Conservation (phyloP, 1,139 yeast species). For the Blastobotrys buckinghamii region DNA sequence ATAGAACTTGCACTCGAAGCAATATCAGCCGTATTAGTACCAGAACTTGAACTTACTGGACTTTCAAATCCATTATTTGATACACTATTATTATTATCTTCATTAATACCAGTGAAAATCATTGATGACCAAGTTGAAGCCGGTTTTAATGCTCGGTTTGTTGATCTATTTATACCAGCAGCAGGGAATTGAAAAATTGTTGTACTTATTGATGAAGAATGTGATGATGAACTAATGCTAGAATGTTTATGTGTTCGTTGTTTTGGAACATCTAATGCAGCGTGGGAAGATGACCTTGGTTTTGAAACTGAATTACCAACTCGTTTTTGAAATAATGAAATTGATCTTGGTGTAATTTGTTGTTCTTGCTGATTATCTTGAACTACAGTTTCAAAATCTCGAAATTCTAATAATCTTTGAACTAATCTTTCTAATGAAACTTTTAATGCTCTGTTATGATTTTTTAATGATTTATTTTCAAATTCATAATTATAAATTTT, state of each 20-base stretch:
- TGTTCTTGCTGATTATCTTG: conserved; percentile 21
- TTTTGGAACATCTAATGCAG: conserved; percentile 5
- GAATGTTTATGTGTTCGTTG: neutral
- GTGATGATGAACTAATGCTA: neutral
- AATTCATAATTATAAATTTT: conserved; percentile 23
- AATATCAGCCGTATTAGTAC: conserved; percentile 5
- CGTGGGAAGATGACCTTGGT: neutral
- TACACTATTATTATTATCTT: neutral
- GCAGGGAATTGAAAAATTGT: conserved; percentile 10
- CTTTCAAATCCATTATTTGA: conserved; percentile 3
- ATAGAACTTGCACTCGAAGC: conserved; percentile 9
- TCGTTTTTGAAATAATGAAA: conserved; percentile 29
- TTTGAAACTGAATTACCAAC: conserved; percentile 13
- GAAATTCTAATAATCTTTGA: conserved; percentile 29
- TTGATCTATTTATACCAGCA: neutral
- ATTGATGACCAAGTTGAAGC: conserved; percentile 16
- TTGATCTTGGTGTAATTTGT: conserved; percentile 17
- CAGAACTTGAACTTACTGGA: conserved; percentile 1
- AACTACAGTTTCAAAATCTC: conserved; percentile 28
- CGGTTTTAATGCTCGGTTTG: conserved; percentile 12
- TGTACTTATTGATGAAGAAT: conserved; percentile 4
- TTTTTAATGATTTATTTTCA: conserved; percentile 25
- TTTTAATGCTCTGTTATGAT: conserved; percentile 30
- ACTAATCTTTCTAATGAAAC: conserved; percentile 32
- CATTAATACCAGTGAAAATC: conserved; percentile 9